Conservation (phyloP, 208 protist genomes). For the Lotmaria passim region DNA sequence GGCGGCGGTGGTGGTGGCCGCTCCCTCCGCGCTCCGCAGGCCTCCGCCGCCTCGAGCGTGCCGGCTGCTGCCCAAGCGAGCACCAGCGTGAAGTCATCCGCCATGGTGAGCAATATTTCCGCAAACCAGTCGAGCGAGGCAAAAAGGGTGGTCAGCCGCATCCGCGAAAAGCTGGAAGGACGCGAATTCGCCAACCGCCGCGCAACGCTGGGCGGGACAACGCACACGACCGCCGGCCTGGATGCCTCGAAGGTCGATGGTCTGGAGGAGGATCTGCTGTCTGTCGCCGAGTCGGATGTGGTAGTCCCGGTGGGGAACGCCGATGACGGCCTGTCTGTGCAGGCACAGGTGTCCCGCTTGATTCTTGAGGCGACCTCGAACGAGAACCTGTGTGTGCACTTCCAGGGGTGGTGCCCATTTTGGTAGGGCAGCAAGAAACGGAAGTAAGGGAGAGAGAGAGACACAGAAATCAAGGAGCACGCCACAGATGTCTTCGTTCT, state of each 20-base stretch:
- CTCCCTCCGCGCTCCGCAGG: slow-evolving; percentile 24
- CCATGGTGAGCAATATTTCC: slow-evolving; percentile 26
- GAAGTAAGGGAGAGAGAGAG: no score
- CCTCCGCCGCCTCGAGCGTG: slow-evolving; percentile 17
- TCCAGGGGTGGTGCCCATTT: slow-evolving; percentile 99
- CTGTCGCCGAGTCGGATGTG: not conserved
- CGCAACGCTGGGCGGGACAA: slow-evolving; percentile 10
- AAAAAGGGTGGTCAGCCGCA: slow-evolving; percentile 95
- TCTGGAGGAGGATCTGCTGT: slow-evolving; percentile 5
- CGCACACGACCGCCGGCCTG: slow-evolving; percentile 20
- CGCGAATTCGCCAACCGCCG: slow-evolving; percentile 91
- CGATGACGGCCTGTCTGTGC: slow-evolving; percentile 76
- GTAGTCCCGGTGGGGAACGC: slow-evolving; percentile 1
- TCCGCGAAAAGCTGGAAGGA: slow-evolving; percentile 98
- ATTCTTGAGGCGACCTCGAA: slow-evolving; percentile 97
- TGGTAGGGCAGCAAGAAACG: slow-evolving; percentile 88
- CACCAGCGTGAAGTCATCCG: slow-evolving; percentile 21
- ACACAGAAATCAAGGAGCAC: no score
- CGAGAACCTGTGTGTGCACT: slow-evolving; percentile 99
- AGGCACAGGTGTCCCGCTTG: slow-evolving; percentile 92
- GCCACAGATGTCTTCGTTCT: not conserved
- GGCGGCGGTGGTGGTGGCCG: no score
- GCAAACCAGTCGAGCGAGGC: slow-evolving; percentile 92
- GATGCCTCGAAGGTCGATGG: slow-evolving; percentile 2
- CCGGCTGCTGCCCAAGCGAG: not conserved